A percentile compares a stretch with the other conserved stretches of the same genome.
Evolutionary conservation across 257 asterid genomes (phyloP).

Genomic region (Solanum lignicaule): DNA sequence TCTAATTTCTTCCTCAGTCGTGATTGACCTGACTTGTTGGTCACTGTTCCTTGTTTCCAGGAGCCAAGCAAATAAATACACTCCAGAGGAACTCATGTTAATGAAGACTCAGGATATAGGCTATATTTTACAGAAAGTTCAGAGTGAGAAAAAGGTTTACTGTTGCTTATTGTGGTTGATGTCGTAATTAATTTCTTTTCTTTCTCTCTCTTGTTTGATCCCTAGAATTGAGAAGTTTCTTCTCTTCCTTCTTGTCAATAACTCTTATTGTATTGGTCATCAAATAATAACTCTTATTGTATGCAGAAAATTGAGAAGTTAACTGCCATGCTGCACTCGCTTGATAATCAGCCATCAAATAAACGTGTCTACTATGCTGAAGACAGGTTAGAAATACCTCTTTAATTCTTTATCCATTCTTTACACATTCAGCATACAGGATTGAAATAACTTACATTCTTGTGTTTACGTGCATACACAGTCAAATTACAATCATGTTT

Average conservation of each 20-base stretch:
- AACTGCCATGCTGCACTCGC: slow-evolving; percentile 40
- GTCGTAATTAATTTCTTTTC: not conserved
- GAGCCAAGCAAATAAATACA: slow-evolving; percentile 65
- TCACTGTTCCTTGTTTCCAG: slow-evolving; percentile 21
- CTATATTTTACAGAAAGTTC: slow-evolving; percentile 71
- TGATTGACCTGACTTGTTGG: slow-evolving; percentile 7
- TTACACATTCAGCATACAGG: not conserved
- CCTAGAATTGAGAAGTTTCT: not conserved
- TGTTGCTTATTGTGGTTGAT: not conserved
- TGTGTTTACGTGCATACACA: not conserved
- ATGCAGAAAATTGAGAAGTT: slow-evolving; percentile 77
- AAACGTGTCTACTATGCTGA: slow-evolving; percentile 65
- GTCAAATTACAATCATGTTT: not conserved
- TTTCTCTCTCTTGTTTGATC: not conserved
- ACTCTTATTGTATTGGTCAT: slow-evolving; percentile 3
- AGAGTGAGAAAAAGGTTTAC: slow-evolving; percentile 76
- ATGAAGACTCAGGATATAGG: slow-evolving; percentile 94
- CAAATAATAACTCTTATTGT: not conserved
- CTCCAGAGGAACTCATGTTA: slow-evolving; percentile 70
- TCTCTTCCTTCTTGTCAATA: not conserved
- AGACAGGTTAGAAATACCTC: slow-evolving; percentile 45
- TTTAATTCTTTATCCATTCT: not conserved
- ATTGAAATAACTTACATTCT: not conserved
- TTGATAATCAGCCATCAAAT: slow-evolving; percentile 39
- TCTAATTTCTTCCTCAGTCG: not conserved